Percentiles rank a stretch among this genome's conserved stretches.
Evolutionary conservation across 441 rosid species (phyloP).

Genomic region (Metrosideros polymorpha): DNA sequence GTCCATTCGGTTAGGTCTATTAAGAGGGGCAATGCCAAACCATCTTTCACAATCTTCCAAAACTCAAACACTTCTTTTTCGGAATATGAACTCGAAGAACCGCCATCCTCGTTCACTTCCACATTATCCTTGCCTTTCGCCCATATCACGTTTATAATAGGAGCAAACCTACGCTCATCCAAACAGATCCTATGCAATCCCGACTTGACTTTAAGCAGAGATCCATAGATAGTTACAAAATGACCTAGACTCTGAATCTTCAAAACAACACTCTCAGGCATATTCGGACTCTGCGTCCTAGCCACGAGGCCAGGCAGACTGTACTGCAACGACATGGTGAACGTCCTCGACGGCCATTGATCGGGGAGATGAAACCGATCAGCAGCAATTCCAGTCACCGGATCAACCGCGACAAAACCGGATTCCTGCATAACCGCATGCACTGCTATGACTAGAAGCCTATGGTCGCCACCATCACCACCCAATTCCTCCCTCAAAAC

Average conservation of each 20-base stretch:
- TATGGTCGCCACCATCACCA: conserved; percentile 21
- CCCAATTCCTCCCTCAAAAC: conserved; percentile 38
- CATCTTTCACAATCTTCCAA: conserved; percentile 71
- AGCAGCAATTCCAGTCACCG: conserved; percentile 15
- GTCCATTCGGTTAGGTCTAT: conserved; percentile 43
- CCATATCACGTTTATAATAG: conserved; percentile 25
- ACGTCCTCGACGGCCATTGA: conserved; percentile 17
- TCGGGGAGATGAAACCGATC: conserved; percentile 37
- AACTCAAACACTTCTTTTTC: conserved; percentile 44
- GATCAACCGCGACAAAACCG: conserved; percentile 47
- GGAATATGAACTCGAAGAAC: not conserved
- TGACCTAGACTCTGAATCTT: conserved; percentile 44
- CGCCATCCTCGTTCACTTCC: conserved; percentile 6
- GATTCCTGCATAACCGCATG: conserved; percentile 67
- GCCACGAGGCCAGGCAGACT: conserved; percentile 39
- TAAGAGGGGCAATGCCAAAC: conserved; percentile 48
- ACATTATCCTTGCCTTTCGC: conserved; percentile 8
- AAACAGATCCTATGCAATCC: conserved; percentile 22
- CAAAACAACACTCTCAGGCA: conserved; percentile 24
- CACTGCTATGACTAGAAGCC: conserved; percentile 42
- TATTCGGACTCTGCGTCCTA: not conserved
- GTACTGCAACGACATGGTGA: conserved; percentile 36
- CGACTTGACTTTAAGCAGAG: conserved; percentile 11
- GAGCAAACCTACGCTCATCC: conserved; percentile 34
- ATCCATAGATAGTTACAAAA: conserved; percentile 47